Conservation (phyloP, 495 filamentous ascomycete genomes). For the Pseudoneurospora amorphoporcata region DNA sequence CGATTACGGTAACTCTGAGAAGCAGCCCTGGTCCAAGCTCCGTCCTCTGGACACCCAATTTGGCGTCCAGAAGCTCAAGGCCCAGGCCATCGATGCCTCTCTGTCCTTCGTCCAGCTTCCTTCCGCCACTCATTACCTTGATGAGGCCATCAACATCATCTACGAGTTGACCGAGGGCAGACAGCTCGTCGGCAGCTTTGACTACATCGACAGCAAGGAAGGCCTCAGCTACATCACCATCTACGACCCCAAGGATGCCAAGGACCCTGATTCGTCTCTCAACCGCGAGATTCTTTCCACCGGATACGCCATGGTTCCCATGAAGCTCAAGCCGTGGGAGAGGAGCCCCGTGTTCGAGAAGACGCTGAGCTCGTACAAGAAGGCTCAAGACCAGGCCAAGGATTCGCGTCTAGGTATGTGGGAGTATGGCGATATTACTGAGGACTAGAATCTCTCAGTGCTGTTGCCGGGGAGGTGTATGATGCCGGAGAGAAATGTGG, state of each 20-base stretch:
- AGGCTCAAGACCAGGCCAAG: slow-evolving; percentile 67
- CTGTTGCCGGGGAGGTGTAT: not conserved
- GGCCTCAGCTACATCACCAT: slow-evolving; percentile 75
- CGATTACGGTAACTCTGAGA: slow-evolving; percentile 93
- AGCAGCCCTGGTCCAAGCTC: slow-evolving; percentile 69
- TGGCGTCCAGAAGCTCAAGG: slow-evolving; percentile 61
- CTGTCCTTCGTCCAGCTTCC: slow-evolving; percentile 89
- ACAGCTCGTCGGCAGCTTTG: slow-evolving; percentile 82
- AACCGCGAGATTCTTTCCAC: slow-evolving; percentile 76
- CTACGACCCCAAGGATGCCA: slow-evolving; percentile 60
- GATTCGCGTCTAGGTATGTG: slow-evolving; percentile 73
- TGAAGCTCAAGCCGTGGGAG: slow-evolving; percentile 87
- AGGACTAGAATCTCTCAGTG: slow-evolving; percentile 46
- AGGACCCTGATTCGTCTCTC: slow-evolving; percentile 49
- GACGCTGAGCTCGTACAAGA: slow-evolving; percentile 55
- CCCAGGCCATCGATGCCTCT: slow-evolving; percentile 78
- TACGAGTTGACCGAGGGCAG: slow-evolving; percentile 53
- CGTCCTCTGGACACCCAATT: slow-evolving; percentile 73
- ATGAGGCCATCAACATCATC: slow-evolving; percentile 64
- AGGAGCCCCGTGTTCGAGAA: slow-evolving; percentile 52
- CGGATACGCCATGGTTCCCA: slow-evolving; percentile 80
- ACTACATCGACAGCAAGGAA: slow-evolving; percentile 62
- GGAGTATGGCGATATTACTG: slow-evolving; percentile 94
- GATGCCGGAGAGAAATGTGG: not conserved
- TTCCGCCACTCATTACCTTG: slow-evolving; percentile 61